Evolutionary conservation across 495 filamentous ascomycete species (phyloP), one percentile per base, ranked within the genome.

Genomic region (Talaromyces proteolyticus): DNA sequence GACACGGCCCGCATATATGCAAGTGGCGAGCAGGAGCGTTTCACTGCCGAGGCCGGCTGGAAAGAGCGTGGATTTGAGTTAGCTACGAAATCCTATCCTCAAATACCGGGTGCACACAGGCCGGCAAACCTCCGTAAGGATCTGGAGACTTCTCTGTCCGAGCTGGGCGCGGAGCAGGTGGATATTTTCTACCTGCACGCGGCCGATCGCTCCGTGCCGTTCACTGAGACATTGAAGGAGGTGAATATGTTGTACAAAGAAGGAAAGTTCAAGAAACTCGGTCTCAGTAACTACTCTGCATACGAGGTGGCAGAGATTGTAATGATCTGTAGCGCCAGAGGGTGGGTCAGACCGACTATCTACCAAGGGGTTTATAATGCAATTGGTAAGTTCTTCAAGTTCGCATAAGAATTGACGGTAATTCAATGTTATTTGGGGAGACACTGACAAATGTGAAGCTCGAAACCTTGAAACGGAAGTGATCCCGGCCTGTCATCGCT

Each of bases 101-200:
- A 47, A 7, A 42, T 67, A 3, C 65, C 77, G 0, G 82, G 84
- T 5, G 65, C 52, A 0, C 86, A 94, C 62, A 76, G 79, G 50
- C 70, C 78, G 3, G 76, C 79, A 8, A 70, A 74, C 47, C 62
- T 95, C 10, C 72, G 75, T 17, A 75, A 81, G 64, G 75, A 78
- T 3, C 64, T 91, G 18, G 76, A 86, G 49, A 76, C 62, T 14
- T 86, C 80, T 16, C 64, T 96, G 51, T 80, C 73, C 52, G 88
- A 91, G 61, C 65, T 96, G 24, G 79, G 79, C 7, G 84, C 87
- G 1, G 80, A 94, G 42, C 74, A 70, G 43, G 86, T 96, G 0
- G 92, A 97, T 61, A 88, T 95, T 44, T 87, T 87, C 66, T 95
- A 95, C 53, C 74, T 96, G 7, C 91, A 96, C 64, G 89, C 89